A percentile compares a stretch with the other conserved stretches of the same genome.
Evolutionary conservation across 2,329 filamentous ascomycete species (phyloP).

Genomic region (Periconia digitata): DNA sequence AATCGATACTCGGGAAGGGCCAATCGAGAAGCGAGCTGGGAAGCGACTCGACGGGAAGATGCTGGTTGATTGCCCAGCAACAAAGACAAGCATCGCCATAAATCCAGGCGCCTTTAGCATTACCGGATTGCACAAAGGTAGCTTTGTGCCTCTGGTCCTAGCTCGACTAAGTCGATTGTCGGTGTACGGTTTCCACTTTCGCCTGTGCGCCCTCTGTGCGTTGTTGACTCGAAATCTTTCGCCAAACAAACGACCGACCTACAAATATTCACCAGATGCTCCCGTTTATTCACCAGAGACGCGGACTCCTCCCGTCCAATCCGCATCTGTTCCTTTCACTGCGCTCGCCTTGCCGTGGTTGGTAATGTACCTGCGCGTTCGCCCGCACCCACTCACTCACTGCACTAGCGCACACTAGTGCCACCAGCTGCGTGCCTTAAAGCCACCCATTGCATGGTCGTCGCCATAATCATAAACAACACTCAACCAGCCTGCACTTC

Average conservation of each 20-base stretch:
- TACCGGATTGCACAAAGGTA: neutral
- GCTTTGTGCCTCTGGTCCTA: neutral
- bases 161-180: neutral
- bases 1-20: too few species aligned
- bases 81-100: too few species aligned
- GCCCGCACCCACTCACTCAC: neutral
- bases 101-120: neutral
- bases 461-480: neutral
- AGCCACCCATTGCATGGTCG: neutral
- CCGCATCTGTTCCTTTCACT: neutral
- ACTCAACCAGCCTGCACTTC: neutral
- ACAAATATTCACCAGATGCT: too few species aligned
- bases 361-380: neutral
- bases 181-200: neutral
- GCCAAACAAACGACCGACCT: neutral
- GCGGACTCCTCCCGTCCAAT: neutral
- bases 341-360: neutral
- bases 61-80: too few species aligned
- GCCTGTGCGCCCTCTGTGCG: neutral
- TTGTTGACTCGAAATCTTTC: neutral
- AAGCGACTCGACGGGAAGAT: too few species aligned
- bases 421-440: neutral
- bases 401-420: neutral
- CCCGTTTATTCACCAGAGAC: too few species aligned
- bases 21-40: too few species aligned